Base-by-base conservation (phyloP, 2,329 filamentous ascomycete genomes). In the Hymenoscyphus albidus region DNA sequence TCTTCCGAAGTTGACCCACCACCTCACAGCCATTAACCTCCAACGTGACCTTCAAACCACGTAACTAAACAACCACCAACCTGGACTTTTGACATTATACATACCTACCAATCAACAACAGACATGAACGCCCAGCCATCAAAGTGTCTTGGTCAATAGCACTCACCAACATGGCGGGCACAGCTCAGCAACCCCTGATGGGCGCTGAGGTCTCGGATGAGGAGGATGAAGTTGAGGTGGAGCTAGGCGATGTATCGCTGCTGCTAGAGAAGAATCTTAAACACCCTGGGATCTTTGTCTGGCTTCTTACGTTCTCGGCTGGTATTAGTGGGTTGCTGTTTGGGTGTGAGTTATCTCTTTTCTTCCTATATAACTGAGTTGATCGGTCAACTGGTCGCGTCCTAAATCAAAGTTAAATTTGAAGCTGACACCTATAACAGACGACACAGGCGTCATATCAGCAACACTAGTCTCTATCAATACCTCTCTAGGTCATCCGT, bases 311-410 rank as follows among this genome's bases (percentile, higher is more conserved):
- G 3, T 77, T 88, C 59, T 84, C 86, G 12, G 88, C 88, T 12
- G 86, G 87, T 5, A 87, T 90, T 62, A 88, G 85, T 70, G 88
- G 88, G 6, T 78, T 90, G 0, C 73, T 90, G 0, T 90, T 90
- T 77, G 88, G 88, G 71, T 90, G 87, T 86, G 75, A 70, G 85
- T 27, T 27, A 78, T 18, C 13, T 42, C 22, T 18, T 48, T 14
- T 35, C 51, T 59, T 27, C 13, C n/a, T 27, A n/a, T 54, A 6
- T 14, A 16, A 16, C 4, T 14, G 9, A 35, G 35, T 35, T 35
- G 35, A 35, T 6, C 35, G 35, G 35, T 35, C 6, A 35, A 35
- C 9, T 4, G 35, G 35, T 35, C 4, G 35, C 35, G 35, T 35
- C 35, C 35, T 35, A 35, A 5, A 35, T 10, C 5, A 35, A 5